Conservation (phyloP, 306 rosid species). For the Argentina anserina region DNA sequence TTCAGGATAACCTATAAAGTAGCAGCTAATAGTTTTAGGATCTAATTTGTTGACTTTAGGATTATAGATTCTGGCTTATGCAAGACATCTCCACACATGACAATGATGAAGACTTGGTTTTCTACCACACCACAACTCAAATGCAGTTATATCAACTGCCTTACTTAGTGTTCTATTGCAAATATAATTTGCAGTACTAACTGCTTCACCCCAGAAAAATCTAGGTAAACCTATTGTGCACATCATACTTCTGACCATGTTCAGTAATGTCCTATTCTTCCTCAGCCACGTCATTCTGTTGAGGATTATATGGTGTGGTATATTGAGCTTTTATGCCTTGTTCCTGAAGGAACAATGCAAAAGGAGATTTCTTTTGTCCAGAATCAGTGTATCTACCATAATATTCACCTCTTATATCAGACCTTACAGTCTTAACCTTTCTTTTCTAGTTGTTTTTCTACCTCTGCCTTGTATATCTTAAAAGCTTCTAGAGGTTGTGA, state of each 20-base stretch:
- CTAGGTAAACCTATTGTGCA: background rate
- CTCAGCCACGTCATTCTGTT: background rate
- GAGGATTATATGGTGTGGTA: background rate
- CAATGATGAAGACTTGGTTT: too few species aligned
- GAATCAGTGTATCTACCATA: background rate
- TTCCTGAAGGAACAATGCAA: background rate
- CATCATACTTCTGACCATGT: background rate
- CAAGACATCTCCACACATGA: background rate
- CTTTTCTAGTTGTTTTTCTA: background rate
- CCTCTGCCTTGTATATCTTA: slow-evolving; percentile 14
- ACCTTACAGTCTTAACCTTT: too few species aligned
- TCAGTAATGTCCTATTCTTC: background rate
- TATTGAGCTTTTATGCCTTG: background rate
- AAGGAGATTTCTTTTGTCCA: background rate
- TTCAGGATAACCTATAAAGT: background rate
- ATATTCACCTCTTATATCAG: too few species aligned
- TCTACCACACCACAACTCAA: too few species aligned
- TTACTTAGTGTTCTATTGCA: too few species aligned
- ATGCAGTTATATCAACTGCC: too few species aligned
- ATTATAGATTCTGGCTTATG: background rate
- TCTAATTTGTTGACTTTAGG: background rate
- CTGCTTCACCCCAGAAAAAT: background rate
- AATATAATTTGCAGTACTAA: too few species aligned
- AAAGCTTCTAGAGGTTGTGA: background rate
- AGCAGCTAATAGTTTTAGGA: background rate